Base-by-base conservation (phyloP, 2,329 filamentous ascomycete species). In the Aphanoascus verrucosus region DNA sequence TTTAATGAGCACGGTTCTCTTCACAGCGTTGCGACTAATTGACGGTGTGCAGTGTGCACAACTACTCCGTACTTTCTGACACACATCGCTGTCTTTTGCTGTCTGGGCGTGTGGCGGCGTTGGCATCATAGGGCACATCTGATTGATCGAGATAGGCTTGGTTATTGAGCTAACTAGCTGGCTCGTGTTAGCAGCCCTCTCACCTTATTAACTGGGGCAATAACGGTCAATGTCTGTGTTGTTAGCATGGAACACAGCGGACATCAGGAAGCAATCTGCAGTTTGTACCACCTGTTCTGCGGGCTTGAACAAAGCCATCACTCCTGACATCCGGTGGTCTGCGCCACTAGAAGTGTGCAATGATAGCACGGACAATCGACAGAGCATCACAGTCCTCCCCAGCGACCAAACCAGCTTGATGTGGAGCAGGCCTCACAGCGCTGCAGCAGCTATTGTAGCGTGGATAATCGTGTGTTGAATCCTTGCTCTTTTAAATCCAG, bases 401-500 rank as follows among this genome's bases (percentile, higher is more conserved):
- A 2, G 15, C 19, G n/a, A 43, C 40, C 40, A 17, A 9, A 14
- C 3, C 20, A 19, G 15, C 23, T 19, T 34, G 46, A 17, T 49
- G 46, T 49, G 46, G 46, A 49, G 46, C 45, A 48, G 19, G 9
- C 19, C 45, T 37, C 31, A 37, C 45, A 9, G 12, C 15, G 34
- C 17, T 37, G 28, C 45, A 17, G 34, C 32, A 49, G 15, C 46
- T 17, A 47, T 49, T 38, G 35, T 49, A 35, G n/a, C 23, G 23
- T 32, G 43, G 43, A 11, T 41, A 46, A n/a, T 31, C 43, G 31
- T 8, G 14, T 23, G 31, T 14, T 17, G 37, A 15, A 44, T 51
- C 49, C 40, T 51, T 51, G 40, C 23, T 15, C 40, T 51, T 51
- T 51, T 44, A 51, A 51, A 51, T 44, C 40, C 49, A 51, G 49